Evolutionary conservation across 2,329 filamentous ascomycete genomes (phyloP).

Genomic region (Lasiodiplodia citricola): DNA sequence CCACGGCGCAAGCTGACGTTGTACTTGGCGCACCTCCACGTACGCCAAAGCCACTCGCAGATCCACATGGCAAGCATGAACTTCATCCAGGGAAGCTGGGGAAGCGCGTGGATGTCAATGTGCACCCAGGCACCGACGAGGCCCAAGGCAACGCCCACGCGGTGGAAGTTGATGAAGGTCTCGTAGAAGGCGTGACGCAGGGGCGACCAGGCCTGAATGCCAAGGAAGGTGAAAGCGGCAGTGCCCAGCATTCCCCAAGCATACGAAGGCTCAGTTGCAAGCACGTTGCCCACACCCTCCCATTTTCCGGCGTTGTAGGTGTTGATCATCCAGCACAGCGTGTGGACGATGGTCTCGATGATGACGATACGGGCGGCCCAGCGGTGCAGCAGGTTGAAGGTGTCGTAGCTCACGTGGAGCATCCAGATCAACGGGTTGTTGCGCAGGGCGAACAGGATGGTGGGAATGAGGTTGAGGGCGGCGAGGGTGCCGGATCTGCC

Average conservation of each 20-base stretch:
- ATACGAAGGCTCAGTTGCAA: slow-evolving; percentile 68
- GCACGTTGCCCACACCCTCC: slow-evolving; percentile 59
- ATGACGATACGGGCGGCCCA: slow-evolving; percentile 81
- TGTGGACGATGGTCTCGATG: slow-evolving; percentile 72
- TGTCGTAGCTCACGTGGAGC: slow-evolving; percentile 90
- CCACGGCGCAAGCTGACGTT: slow-evolving; percentile 57
- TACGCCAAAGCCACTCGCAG: slow-evolving; percentile 62
- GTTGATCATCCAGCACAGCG: slow-evolving; percentile 74
- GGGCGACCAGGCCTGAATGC: slow-evolving; percentile 75
- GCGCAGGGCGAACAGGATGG: slow-evolving; percentile 85
- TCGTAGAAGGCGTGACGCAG: slow-evolving; percentile 96
- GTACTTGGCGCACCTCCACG: slow-evolving; percentile 57
- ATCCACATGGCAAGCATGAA: slow-evolving; percentile 79
- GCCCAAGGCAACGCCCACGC: slow-evolving; percentile 70
- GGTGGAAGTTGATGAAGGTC: slow-evolving; percentile 88
- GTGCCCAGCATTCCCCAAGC: slow-evolving; percentile 65
- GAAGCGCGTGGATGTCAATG: slow-evolving; percentile 68
- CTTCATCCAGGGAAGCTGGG: slow-evolving; percentile 76
- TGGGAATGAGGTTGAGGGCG: slow-evolving; percentile 87
- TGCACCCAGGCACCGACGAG: slow-evolving; percentile 81
- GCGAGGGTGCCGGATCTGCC: slow-evolving; percentile 85
- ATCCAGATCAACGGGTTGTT: slow-evolving; percentile 90
- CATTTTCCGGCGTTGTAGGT: slow-evolving; percentile 65
- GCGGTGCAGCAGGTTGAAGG: slow-evolving; percentile 88
- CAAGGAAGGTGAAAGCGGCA: slow-evolving; percentile 67